Percentiles rank a stretch among this genome's conserved stretches.
phyloP scores from a whole-genome alignment of 352 stramenopile genomes.

The Globisporangium barbulae region DNA sequence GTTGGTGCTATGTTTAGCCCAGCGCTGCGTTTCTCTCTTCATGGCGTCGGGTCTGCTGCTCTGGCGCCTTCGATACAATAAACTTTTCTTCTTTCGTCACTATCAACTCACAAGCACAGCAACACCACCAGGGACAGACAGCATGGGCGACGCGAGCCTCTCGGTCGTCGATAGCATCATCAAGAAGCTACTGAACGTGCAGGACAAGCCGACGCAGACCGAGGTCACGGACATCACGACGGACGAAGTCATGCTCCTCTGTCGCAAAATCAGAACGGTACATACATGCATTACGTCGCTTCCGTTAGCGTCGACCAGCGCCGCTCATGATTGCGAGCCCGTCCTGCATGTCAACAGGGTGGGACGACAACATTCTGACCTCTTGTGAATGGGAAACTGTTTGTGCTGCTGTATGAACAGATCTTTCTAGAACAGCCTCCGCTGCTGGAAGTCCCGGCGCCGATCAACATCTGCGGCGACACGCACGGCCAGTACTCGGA shows the following conservation, averaged over 20 bases:
- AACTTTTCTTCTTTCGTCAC: background rate
- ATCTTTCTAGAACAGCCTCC: conserved; percentile 90
- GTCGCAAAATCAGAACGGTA: conserved; percentile 73
- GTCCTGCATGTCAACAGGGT: background rate
- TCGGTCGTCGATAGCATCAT: conserved; percentile 58
- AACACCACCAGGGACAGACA: background rate
- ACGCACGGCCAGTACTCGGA: conserved; percentile 99
- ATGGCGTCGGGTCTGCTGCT: background rate
- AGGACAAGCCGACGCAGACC: conserved; percentile 55
- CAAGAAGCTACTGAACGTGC: conserved; percentile 54
- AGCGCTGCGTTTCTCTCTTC: background rate
- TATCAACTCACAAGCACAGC: too few relatives aligned
- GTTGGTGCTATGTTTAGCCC: conserved; percentile 1
- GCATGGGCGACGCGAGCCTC: conserved; percentile 54
- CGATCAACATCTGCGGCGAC: conserved; percentile 95
- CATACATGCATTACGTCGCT: background rate
- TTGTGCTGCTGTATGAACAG: background rate
- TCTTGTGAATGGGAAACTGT: background rate
- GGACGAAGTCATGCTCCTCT: conserved; percentile 76
- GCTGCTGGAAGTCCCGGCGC: conserved; percentile 90
- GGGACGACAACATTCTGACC: background rate
- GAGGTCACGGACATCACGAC: conserved; percentile 73
- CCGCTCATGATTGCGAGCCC: too few relatives aligned
- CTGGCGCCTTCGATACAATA: background rate
- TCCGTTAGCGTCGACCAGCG: background rate